Evolutionary conservation across 179 eudicot genomes (phyloP), one percentile per base, ranked within the genome.

Genomic region (Heliamphora pulchella): DNA sequence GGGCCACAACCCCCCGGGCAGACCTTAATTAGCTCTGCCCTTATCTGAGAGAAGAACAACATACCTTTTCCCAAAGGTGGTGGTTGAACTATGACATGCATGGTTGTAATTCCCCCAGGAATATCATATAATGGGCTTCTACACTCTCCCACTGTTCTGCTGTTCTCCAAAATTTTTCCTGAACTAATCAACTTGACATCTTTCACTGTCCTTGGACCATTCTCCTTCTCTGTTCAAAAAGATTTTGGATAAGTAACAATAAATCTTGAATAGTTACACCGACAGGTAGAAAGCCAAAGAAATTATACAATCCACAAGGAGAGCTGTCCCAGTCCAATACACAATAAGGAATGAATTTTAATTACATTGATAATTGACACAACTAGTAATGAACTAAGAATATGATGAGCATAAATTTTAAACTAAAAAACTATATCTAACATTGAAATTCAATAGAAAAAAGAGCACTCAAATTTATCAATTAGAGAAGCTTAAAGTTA

Each of bases 41-140:
- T n/a, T n/a, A n/a, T n/a, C n/a, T n/a, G n/a, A n/a, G n/a, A n/a
- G 47, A 4, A 59, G 58, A 75, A 70, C 1, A 58, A 46, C n/a
- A 53, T 72, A 89, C 93, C 90, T 86, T 89, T 90, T 53, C 85
- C 89, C 43, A 31, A 10, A 62, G 88, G 78, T 9, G 90, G 86
- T 43, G 88, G 88, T 63, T 87, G 90, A 82, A 91, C 88, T 76
- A 90, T 83, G 41, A 89, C 91, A 80, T 86, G 94, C 94, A 91
- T 91, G 62, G 94, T 91, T 53, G 88, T 88, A 43, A 89, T 88
- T 70, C 88, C 91, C 11, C 86, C 89, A 10, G 91, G 89, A 77
- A 89, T 41, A 78, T 89, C 92, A 84, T 81, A 87, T 59, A 89
- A 57, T 3, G 92, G 86, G 87, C 88, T 86, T 51, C 87, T 85